Percentiles rank a stretch among this genome's conserved stretches.
phyloP scores from a whole-genome alignment of 805 yeast genomes.

The Yamadazyma akitaensis region DNA sequence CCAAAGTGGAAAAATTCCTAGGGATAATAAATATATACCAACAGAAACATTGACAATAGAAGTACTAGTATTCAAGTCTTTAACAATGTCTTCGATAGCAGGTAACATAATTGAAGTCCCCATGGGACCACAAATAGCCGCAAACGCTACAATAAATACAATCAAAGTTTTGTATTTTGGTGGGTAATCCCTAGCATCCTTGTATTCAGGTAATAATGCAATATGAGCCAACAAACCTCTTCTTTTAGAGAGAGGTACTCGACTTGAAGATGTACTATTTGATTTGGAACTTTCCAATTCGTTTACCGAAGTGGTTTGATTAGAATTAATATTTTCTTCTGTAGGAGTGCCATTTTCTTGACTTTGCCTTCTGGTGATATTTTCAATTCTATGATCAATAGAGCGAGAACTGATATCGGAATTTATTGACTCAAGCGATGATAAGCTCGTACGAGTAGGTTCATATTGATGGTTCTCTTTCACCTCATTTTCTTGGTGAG shows the following conservation, averaged over 20 bases:
- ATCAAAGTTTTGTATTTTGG: constrained; percentile 46
- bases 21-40: constrained; percentile 68
- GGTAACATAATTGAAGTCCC: constrained; percentile 83
- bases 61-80: constrained; percentile 52
- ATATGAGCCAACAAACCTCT: constrained; percentile 57
- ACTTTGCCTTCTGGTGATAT: background rate
- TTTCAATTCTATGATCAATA: background rate
- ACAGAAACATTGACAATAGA: constrained; percentile 71
- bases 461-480: background rate
- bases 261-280: constrained; percentile 1
- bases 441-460: background rate
- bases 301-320: background rate
- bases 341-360: background rate
- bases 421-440: constrained; percentile 5
- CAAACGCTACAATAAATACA: constrained; percentile 64
- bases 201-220: constrained; percentile 63
- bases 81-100: constrained; percentile 59
- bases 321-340: background rate
- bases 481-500: background rate
- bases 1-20: constrained; percentile 85
- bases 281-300: background rate
- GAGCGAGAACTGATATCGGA: background rate
- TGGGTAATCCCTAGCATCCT: constrained; percentile 68
- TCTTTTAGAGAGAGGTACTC: constrained; percentile 33
- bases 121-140: constrained; percentile 84